Evolutionary conservation across 495 filamentous ascomycete genomes (phyloP).

Genomic region (Xylaria nigripes): DNA sequence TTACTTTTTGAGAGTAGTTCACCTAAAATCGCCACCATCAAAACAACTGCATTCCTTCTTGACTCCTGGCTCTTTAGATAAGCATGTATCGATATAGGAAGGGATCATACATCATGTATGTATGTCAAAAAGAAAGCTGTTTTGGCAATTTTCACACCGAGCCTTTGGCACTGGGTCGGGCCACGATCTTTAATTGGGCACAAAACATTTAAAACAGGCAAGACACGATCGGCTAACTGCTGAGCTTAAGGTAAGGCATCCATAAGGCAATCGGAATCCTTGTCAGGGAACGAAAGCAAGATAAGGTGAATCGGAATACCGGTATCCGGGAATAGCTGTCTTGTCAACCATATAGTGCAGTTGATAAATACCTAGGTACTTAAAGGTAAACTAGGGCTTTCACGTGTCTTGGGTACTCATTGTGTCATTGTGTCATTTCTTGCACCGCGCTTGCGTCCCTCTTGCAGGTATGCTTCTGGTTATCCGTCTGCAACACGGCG

Average conservation of each 20-base stretch:
- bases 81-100: neutral
- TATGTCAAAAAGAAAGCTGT: neutral
- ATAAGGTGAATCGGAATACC: neutral
- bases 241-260: constrained; percentile 4
- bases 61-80: neutral
- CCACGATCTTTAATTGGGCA: neutral
- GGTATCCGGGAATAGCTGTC: constrained; percentile 7
- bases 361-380: neutral
- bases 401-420: neutral
- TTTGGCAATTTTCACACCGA: neutral
- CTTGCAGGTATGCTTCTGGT: neutral
- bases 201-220: neutral
- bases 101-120: neutral
- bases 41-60: neutral
- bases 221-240: neutral
- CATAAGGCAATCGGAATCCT: constrained; percentile 1
- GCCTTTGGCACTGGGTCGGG: neutral
- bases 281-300: neutral
- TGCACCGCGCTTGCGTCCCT: neutral
- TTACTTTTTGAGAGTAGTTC: neutral
- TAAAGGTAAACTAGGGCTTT: neutral
- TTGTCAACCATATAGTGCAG: constrained; percentile 1
- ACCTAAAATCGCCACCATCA: neutral
- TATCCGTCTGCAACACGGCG: neutral
- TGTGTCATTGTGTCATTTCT: neutral